Base-by-base conservation (phyloP, 2,329 filamentous ascomycete species). In the Lithohypha guttulata region DNA sequence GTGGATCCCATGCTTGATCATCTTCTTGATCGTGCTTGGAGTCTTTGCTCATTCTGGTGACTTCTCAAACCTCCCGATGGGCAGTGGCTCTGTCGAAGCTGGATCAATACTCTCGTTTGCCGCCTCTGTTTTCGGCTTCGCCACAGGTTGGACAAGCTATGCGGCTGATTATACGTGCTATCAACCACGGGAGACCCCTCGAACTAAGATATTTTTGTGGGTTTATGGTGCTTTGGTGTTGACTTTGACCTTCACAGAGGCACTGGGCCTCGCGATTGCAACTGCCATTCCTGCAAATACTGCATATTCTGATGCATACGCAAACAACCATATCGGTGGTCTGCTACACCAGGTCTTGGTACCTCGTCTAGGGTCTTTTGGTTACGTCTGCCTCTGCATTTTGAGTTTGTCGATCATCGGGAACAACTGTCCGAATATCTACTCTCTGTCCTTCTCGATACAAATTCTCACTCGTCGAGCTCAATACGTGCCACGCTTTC, bases 131-230 rank as follows among this genome's bases (percentile, higher is more conserved):
- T 79, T 75, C 56, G 74, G 79, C 26, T 79, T 81, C 54, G 70
- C 77, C 13, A 78, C 81, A 2, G 73, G 83, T 41, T 91, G 84
- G 82, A 76, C 79, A 1, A 72, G 72, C 5, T 82, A 79, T 43
- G 81, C 82, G 0, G 78, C 81, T 6, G 83, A 89, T 54, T 89
- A 86, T 58, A 84, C 80, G 15, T 80, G 84, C 35, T 87, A 87
- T 59, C 82, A 86, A 51, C 81, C 81, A 0, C 63, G 68, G 2
- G 66, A 60, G 17, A 75, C 75, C 27, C 71, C 71, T 20, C 69
- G 74, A 15, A 57, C 56, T 28, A 75, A 76, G 44, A 67, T 86
- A 44, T 89, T 87, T 59, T 51, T 73, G 43, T 77, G 75, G 55
- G 82, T 81, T 20, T 83, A 77, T 57, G 55, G 64, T 17, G 84